These are phyloP conservation scores for Capsella rubella DNA, from an alignment of 441 rosid genomes.

Conservation along the genomic window DNA sequence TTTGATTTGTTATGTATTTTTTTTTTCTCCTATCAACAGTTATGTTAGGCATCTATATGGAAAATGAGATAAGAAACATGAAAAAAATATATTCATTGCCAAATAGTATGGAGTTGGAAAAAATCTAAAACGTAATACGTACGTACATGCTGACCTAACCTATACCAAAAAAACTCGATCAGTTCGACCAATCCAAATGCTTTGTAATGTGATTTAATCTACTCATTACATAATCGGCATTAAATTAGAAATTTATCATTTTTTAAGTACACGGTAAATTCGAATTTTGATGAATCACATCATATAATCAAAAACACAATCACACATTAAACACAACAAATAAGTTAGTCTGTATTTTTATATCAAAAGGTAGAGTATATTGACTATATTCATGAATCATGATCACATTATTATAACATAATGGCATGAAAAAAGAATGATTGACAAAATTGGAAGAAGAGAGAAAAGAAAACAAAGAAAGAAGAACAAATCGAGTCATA, in stretches of 20 bases:
- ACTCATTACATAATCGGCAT: background rate
- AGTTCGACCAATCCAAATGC: no score
- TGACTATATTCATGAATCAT: conserved; percentile 11
- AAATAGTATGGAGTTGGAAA: no score
- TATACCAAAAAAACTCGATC: no score
- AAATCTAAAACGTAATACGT: no score
- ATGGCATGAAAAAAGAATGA: conserved; percentile 12
- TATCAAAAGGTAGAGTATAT: background rate
- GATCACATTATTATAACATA: background rate
- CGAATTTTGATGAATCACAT: background rate
- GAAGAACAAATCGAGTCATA: conserved; percentile 36
- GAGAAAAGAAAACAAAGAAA: conserved; percentile 15
- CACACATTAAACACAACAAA: background rate
- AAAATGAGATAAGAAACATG: background rate
- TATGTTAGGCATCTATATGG: background rate
- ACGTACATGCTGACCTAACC: no score
- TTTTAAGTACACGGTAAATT: background rate
- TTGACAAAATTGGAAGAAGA: conserved; percentile 15
- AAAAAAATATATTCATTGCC: no score
- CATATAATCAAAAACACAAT: background rate
- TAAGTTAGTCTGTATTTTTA: background rate
- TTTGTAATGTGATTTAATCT: no score
- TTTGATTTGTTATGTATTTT: background rate
- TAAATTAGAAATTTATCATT: background rate
- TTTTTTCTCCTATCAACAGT: background rate